A percentile compares a stretch with the other conserved stretches of the same genome.
These are phyloP conservation scores for Hyaloscypha finlandica DNA, from an alignment of 495 filamentous ascomycete genomes.

Conservation along the genomic window DNA sequence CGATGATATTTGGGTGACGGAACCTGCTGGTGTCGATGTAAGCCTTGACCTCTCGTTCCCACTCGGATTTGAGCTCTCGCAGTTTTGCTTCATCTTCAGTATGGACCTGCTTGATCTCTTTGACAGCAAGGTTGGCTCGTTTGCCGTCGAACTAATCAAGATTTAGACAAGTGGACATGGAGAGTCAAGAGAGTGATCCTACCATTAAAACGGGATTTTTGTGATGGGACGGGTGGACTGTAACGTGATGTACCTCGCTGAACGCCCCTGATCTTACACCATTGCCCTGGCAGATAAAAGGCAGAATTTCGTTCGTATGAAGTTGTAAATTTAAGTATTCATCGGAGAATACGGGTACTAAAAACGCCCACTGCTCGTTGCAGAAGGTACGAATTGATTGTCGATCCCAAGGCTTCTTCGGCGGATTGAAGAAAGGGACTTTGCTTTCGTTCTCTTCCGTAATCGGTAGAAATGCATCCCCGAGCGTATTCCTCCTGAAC, in stretches of 20 bases:
- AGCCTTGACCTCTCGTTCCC: not conserved
- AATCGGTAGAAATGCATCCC: not conserved
- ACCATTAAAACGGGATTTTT: not conserved
- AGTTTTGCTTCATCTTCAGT: slow-evolving; percentile 1
- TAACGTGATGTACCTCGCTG: not conserved
- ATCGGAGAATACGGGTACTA: slow-evolving; percentile 14
- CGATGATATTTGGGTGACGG: slow-evolving; percentile 9
- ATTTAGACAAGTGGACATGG: not conserved
- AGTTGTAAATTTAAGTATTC: not conserved
- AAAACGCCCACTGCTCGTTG: slow-evolving; percentile 25
- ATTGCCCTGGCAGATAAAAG: not conserved
- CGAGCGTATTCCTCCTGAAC: not conserved
- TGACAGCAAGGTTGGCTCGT: slow-evolving; percentile 11
- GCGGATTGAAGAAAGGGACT: not conserved
- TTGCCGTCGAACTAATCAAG: not conserved
- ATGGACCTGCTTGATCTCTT: slow-evolving; percentile 4
- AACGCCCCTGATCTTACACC: not conserved
- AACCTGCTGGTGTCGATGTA: slow-evolving; percentile 12
- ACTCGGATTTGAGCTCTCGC: not conserved
- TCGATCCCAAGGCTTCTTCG: not conserved
- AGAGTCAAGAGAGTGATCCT: not conserved
- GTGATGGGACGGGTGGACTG: slow-evolving; percentile 5
- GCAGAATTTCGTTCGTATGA: not conserved
- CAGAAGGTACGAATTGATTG: not conserved
- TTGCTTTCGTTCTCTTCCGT: not conserved